Evolutionary conservation across 1,284 basidiomycete species (phyloP).

Genomic region (Veloporphyrellus conicus): DNA sequence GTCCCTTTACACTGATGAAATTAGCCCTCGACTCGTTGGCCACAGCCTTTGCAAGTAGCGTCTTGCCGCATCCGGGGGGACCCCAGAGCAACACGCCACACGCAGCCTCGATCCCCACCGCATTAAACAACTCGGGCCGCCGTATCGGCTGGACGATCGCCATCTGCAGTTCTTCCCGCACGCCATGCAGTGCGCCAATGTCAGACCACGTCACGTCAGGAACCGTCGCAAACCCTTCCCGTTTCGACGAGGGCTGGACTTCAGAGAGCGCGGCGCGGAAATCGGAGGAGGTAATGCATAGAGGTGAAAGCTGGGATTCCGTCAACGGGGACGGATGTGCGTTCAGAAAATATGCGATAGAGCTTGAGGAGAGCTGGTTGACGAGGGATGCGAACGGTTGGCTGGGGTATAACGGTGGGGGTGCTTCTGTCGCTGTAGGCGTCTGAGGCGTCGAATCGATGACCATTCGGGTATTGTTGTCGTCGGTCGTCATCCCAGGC

Average conservation of each 20-base stretch:
- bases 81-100: slow-evolving; percentile 98
- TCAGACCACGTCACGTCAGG: slow-evolving; percentile 95
- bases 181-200: slow-evolving; percentile 85
- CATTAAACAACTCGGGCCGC: slow-evolving; percentile 82
- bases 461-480: slow-evolving; percentile 46
- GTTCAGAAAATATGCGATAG: slow-evolving; percentile 86
- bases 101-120: slow-evolving; percentile 81
- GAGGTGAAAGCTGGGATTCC: slow-evolving; percentile 68
- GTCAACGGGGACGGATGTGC: slow-evolving; percentile 81
- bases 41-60: slow-evolving; percentile 91
- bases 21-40: slow-evolving; percentile 93
- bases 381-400: slow-evolving; percentile 43
- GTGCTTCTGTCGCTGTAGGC: slow-evolving; percentile 12
- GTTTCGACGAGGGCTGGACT: slow-evolving; percentile 93
- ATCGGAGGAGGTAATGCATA: slow-evolving; percentile 78
- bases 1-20: slow-evolving; percentile 97
- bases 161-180: slow-evolving; percentile 92
- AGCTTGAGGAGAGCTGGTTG: slow-evolving; percentile 49
- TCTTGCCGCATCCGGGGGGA: slow-evolving; percentile 97
- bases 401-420: slow-evolving; percentile 6
- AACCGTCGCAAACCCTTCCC: slow-evolving; percentile 96
- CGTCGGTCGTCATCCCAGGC: slow-evolving; percentile 9
- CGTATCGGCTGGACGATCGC: slow-evolving; percentile 94
- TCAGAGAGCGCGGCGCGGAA: slow-evolving; percentile 78
- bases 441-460: slow-evolving; percentile 40